Conservation (phyloP, 257 asterid species). For the Solanum pimpinellifolium region DNA sequence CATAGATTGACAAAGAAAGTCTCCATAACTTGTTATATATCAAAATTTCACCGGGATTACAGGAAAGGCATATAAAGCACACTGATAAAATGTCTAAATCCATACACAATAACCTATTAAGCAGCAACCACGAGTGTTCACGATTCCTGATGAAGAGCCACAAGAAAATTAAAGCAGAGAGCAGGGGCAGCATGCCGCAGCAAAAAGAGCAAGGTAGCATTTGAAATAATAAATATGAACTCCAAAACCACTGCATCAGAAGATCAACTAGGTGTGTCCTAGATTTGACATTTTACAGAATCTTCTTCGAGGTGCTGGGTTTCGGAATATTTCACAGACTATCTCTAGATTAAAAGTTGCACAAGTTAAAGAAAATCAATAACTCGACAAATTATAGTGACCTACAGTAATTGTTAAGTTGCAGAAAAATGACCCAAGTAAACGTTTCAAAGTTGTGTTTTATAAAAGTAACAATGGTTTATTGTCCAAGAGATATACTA, state of each 20-base stretch:
- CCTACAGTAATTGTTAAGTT: not conserved
- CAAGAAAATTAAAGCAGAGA: not conserved
- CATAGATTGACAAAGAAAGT: not conserved
- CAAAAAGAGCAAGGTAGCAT: not conserved
- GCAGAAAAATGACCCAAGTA: not conserved
- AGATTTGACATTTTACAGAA: not conserved
- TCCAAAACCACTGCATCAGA: not conserved
- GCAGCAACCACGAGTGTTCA: not conserved
- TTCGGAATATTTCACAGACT: not conserved
- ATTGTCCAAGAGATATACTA: not conserved
- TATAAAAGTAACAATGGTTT: not conserved
- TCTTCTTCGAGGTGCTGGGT: not conserved
- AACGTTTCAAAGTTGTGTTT: not conserved
- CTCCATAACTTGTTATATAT: not conserved
- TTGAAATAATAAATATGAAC: not conserved
- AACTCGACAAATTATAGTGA: not conserved
- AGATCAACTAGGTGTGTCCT: not conserved
- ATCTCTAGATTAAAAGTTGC: not conserved
- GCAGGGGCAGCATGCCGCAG: not conserved
- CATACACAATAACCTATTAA: not conserved
- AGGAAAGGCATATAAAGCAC: not conserved
- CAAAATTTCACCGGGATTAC: not conserved
- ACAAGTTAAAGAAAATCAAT: not conserved
- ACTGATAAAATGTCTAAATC: not conserved
- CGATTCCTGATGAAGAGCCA: not conserved